A percentile compares a stretch with the other conserved stretches of the same genome.
Evolutionary conservation across 306 rosid genomes (phyloP).

Genomic region (Purshia tridentata): DNA sequence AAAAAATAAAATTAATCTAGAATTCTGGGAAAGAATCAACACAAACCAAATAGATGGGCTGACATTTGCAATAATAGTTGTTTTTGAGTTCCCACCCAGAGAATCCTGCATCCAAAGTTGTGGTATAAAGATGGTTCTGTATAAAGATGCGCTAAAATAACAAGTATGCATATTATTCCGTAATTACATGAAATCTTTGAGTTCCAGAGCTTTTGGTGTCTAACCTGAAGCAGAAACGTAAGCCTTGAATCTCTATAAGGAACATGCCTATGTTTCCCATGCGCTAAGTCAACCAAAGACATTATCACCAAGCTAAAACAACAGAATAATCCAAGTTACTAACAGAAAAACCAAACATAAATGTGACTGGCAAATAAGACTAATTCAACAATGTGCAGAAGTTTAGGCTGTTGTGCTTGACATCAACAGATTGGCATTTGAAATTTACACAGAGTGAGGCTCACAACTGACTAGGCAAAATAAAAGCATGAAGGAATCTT

Average conservation of each 20-base stretch:
- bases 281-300: constrained; percentile 91
- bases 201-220: constrained; percentile 28
- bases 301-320: constrained; percentile 82
- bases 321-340: constrained; percentile 33
- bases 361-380: neutral
- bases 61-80: constrained; percentile 90
- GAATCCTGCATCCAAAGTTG: constrained; percentile 72
- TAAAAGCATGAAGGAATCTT: neutral
- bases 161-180: neutral
- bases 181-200: neutral
- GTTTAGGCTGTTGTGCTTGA: no score
- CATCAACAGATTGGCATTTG: neutral
- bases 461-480: neutral
- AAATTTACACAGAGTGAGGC: neutral
- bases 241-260: constrained; percentile 97
- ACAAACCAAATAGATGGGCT: constrained; percentile 90
- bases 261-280: constrained; percentile 94
- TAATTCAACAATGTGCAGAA: neutral
- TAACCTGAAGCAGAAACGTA: constrained; percentile 97
- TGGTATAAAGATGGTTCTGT: constrained; percentile 9
- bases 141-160: neutral
- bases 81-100: constrained; percentile 96
- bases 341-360: constrained; percentile 8
- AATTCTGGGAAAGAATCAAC: constrained; percentile 28
- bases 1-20: constrained; percentile 1